phyloP scores from a whole-genome alignment of 179 eudicot genomes.

The Beta lomatogona region DNA sequence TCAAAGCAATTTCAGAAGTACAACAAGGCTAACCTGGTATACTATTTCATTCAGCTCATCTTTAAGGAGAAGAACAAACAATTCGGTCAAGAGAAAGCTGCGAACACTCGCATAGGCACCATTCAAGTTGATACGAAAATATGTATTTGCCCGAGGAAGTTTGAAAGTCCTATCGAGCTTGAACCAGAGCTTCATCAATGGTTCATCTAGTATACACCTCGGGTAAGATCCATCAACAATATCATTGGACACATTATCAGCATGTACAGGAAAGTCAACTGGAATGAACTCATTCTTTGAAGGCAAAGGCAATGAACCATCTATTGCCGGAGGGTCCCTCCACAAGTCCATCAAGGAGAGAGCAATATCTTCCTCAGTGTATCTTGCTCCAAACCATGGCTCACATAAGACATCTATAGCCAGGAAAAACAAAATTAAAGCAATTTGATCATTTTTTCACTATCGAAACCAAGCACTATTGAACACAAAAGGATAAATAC shows the following conservation, averaged over 20 bases:
- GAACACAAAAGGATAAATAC: neutral
- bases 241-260: constrained; percentile 44
- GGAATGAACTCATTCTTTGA: constrained; percentile 88
- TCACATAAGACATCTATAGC: constrained; percentile 56
- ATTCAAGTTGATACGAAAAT: constrained; percentile 78
- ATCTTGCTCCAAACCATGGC: constrained; percentile 95
- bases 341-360: constrained; percentile 59
- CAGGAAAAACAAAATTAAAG: neutral
- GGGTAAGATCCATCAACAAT: constrained; percentile 46
- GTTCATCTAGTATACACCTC: constrained; percentile 81
- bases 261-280: constrained; percentile 68
- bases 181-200: constrained; percentile 83
- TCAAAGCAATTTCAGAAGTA: neutral
- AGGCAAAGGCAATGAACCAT: constrained; percentile 78
- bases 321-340: constrained; percentile 78
- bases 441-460: constrained; percentile 1
- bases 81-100: constrained; percentile 80
- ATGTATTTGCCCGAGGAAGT: constrained; percentile 95
- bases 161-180: constrained; percentile 83
- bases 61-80: constrained; percentile 77
- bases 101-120: constrained; percentile 63
- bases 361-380: constrained; percentile 76
- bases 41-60: constrained; percentile 92
- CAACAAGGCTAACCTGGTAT: constrained; percentile 68
- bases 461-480: neutral